Evolutionary conservation across 768 basidiomycete genomes (phyloP).

Genomic region (Myochromella boudieri): DNA sequence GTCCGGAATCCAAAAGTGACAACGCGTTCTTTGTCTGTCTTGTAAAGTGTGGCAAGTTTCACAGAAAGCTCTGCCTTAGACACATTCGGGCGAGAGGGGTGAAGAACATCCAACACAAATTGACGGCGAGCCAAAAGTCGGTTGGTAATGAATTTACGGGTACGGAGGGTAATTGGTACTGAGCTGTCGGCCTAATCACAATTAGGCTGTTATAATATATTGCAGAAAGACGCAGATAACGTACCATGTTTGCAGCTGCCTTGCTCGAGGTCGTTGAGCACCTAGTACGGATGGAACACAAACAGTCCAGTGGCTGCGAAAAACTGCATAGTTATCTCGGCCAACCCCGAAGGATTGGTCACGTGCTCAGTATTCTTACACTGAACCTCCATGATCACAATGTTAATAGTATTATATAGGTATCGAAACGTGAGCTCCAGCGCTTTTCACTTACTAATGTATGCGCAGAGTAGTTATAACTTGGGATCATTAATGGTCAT

Average conservation of each 20-base stretch:
- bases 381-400: constrained; percentile 1
- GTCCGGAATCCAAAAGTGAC: constrained; percentile 95
- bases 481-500: too few relatives aligned
- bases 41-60: constrained; percentile 91
- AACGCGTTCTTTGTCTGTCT: constrained; percentile 86
- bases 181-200: constrained; percentile 66
- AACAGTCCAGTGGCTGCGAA: constrained; percentile 31
- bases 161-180: constrained; percentile 92
- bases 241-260: constrained; percentile 19
- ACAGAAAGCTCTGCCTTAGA: constrained; percentile 89
- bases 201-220: constrained; percentile 10
- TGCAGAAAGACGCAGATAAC: constrained; percentile 1
- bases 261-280: constrained; percentile 42
- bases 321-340: constrained; percentile 46
- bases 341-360: constrained; percentile 29
- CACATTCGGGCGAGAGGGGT: constrained; percentile 94
- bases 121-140: constrained; percentile 94
- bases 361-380: constrained; percentile 7
- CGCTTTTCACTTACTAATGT: too few relatives aligned
- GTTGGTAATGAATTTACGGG: constrained; percentile 99
- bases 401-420: too few relatives aligned
- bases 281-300: constrained; percentile 26
- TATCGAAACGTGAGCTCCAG: too few relatives aligned
- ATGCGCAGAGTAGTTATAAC: too few relatives aligned
- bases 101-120: constrained; percentile 92